Evolutionary conservation across 805 yeast genomes (phyloP).

Genomic region (Sungouiella blattae): DNA sequence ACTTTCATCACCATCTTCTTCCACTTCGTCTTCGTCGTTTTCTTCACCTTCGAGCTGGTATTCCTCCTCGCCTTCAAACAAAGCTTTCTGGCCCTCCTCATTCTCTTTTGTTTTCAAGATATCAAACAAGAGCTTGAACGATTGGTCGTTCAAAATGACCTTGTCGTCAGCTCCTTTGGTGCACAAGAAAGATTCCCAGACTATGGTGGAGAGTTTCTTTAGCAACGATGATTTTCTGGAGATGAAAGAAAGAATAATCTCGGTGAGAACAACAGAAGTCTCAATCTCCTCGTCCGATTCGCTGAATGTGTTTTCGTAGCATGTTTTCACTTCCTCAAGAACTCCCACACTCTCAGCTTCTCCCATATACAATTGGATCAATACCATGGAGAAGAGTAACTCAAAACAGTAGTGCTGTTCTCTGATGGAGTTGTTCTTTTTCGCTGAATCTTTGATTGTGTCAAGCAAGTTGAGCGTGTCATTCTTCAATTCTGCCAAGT

Average conservation of each 20-base stretch:
- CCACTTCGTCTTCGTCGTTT: slow-evolving; percentile 21
- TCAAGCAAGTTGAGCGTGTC: slow-evolving; percentile 48
- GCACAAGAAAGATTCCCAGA: slow-evolving; percentile 42
- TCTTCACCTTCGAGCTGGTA: slow-evolving; percentile 22
- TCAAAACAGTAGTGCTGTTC: slow-evolving; percentile 65
- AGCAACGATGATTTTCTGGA: slow-evolving; percentile 35
- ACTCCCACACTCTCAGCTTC: slow-evolving; percentile 73
- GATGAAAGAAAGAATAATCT: slow-evolving; percentile 43
- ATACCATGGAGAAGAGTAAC: slow-evolving; percentile 68
- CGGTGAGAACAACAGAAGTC: slow-evolving; percentile 35
- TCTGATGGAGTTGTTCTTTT: slow-evolving; percentile 18
- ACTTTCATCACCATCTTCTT: slow-evolving; percentile 14
- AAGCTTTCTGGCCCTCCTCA: slow-evolving; percentile 69
- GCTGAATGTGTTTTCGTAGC: slow-evolving; percentile 46
- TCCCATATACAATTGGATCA: slow-evolving; percentile 74
- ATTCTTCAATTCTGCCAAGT: slow-evolving; percentile 44
- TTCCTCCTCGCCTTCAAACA: slow-evolving; percentile 62
- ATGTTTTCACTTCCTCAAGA: slow-evolving; percentile 65
- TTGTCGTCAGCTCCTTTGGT: slow-evolving; percentile 24
- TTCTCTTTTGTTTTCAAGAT: slow-evolving; percentile 61
- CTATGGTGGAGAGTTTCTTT: slow-evolving; percentile 34
- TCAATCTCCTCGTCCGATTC: slow-evolving; percentile 25
- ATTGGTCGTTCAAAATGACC: slow-evolving; percentile 24
- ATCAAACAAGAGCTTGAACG: slow-evolving; percentile 34
- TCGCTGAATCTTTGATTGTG: slow-evolving; percentile 21